Base-by-base conservation (phyloP, 106 monocot species). In the Acorus gramineus region DNA sequence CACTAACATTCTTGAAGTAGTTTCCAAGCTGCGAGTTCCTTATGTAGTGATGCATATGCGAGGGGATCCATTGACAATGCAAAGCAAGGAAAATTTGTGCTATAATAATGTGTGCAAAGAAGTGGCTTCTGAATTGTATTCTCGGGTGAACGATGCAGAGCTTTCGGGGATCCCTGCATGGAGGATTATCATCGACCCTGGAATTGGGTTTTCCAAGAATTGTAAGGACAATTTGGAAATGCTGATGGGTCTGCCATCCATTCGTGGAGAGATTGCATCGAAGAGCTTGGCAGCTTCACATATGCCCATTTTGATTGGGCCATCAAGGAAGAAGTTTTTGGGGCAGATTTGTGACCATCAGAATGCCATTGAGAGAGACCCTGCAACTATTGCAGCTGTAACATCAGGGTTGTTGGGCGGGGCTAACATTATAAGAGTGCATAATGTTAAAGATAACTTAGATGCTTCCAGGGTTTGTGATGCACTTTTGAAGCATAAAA, bases 21-120 rank as follows among this genome's bases (percentile, higher is more conserved):
- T 87, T 11, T 73, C 69, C 43, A 68, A 80, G 8, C 76, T 90
- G 8, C 75, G 79, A 13, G 87, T 95, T 55, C 84, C 90, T 14
- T 95, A 77, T 62, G 46, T 90, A 55, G 47, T 52, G 2, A 95
- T 95, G 95, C 95, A 95, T 52, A 87, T 90, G 95, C 86, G 90
- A 72, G 95, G 95, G 42, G 84, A 95, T 80, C 90, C 95, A 50
- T 76, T 55, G 55, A 90, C 90, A 4, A 95, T 95, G 95, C 90
- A 90, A 64, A 80, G 54, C 52, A 69, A 70, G 57, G 49, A 78
- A 53, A 95, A 87, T 61, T 61, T 85, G 10, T 59, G 80, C 7
- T 90, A 95, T 80, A 75, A 65, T 48, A 76, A 95, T 77, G 78
- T 90, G 47, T 85, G 86, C 65, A 72, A 67, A 59, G 73, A 87